A percentile compares a stretch with the other conserved stretches of the same genome.
phyloP scores from a whole-genome alignment of 768 basidiomycete genomes.

The Porphyrellus cyaneotinctus region DNA sequence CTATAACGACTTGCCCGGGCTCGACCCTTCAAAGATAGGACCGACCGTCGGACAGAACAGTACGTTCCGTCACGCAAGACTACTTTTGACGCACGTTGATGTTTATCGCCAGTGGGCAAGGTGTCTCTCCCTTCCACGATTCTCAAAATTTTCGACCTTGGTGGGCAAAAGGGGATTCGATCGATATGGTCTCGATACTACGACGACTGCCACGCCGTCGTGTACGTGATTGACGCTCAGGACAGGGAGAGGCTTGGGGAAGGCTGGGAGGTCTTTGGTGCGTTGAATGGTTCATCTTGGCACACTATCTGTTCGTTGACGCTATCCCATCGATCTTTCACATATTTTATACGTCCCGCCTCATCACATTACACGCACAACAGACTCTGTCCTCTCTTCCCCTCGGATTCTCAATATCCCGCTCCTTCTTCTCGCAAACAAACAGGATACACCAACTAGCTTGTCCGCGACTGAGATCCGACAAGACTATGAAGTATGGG shows the following conservation, averaged over 20 bases:
- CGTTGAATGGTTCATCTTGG: slow-evolving; percentile 21
- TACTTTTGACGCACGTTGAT: background rate
- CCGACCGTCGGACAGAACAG: slow-evolving; percentile 99
- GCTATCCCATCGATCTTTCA: background rate
- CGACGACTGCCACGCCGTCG: slow-evolving; percentile 95
- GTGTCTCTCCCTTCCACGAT: slow-evolving; percentile 91
- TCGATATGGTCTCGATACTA: slow-evolving; percentile 95
- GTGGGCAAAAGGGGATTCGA: slow-evolving; percentile 90
- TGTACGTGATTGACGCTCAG: slow-evolving; percentile 90
- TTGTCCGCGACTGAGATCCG: slow-evolving; percentile 89
- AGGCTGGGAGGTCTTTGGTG: slow-evolving; percentile 97
- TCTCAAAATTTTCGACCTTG: slow-evolving; percentile 95
- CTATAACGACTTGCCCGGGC: slow-evolving; percentile 81
- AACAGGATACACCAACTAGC: slow-evolving; percentile 81
- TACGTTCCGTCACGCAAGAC: slow-evolving; percentile 39
- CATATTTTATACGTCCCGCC: background rate
- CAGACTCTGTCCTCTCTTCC: slow-evolving; percentile 81
- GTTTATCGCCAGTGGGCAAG: slow-evolving; percentile 65
- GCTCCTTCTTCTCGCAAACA: slow-evolving; percentile 89
- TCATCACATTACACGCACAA: background rate
- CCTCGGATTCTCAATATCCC: slow-evolving; percentile 90
- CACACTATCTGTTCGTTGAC: background rate
- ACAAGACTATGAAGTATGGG: slow-evolving; percentile 85
- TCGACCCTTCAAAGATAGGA: slow-evolving; percentile 89
- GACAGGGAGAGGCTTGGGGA: slow-evolving; percentile 87